Base-by-base conservation (phyloP, 805 yeast genomes). In the Ogataea parapolymorpha region DNA sequence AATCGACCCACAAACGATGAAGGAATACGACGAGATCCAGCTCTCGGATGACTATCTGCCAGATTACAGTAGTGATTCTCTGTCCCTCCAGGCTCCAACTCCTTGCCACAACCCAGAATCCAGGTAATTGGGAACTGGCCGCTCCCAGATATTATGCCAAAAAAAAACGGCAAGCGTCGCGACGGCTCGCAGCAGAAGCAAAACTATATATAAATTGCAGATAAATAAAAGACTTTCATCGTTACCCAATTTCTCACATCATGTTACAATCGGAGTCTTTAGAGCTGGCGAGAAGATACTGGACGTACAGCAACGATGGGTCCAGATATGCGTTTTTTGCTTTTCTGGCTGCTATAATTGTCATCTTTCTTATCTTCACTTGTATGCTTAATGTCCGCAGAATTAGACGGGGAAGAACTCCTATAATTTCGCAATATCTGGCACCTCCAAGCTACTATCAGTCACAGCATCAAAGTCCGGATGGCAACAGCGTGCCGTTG, bases 371-470 rank as follows among this genome's bases (percentile, higher is more conserved):
- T 3, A 22, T 74, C 0, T 72, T 72, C 33, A 79, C 85, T 0
- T 60, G 82, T 18, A 54, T 75, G 26, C 66, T 77, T 11, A 85
- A 85, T 54, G 73, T 67, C 33, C 70, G 68, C 41, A 70, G 95
- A 59, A 49, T 65, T 8, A 61, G 55, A 31, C 54, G 56, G 17
- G 82, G 82, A 75, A 77, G 31, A 64, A 68, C 46, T 20, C 95
- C 95, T 0, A 67, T 86, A 2, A 77, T 88, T 67, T 83, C 93
- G 0, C 48, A 46, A 2, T 61, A 58, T 34, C 44, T 61, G 32
- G 54, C 65, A 3, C 96, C 96, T 6, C 95, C 95, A 0, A 70
- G 81, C 9, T 86, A 86, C 55, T 58, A 69, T 34, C 87, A 80
- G 50, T 75, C 88, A 1, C 85, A 84, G 53, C 67, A 66, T 37